Evolutionary conservation across 2,329 filamentous ascomycete genomes (phyloP), one percentile per base, ranked within the genome.

Genomic region (Microdochium bolleyi): DNA sequence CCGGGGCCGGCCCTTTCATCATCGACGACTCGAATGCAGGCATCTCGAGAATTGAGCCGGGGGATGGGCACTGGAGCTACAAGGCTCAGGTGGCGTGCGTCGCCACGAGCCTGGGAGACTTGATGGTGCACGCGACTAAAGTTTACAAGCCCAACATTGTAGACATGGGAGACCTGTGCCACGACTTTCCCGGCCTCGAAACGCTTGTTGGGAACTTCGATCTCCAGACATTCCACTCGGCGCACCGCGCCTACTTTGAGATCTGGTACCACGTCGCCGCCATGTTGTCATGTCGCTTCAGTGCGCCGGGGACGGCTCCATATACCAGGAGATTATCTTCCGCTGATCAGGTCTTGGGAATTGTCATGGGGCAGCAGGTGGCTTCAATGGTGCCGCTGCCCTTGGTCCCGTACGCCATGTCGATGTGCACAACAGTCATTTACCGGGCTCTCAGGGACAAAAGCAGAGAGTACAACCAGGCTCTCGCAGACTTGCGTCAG

Each of bases 221-320:
- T 50, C 2, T 56, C 16, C 27, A 52, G 8, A 24, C 19, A 0
- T 60, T 60, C 32, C 52, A 54, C 46, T 52, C 50, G 24, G 49
- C 56, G 24, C 57, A 60, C 37, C 50, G 52, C 52, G 52, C 38
- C 2, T 60, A 60, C 24, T 48, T 60, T 7, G 56, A 60, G 22
- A 51, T 58, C 16, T 60, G 58, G 58, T 60, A 59, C 37, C 58
- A 60, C 13, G 48, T 59, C 7, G 52, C 58, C 7, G 58, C 58
- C 24, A 59, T 60, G 58, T 53, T 60, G 1, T 59, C 58, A 2
- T 60, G 58, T 30, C 51, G 56, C 21, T 57, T 52, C 49, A 59
- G 58, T 37, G 57, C 57, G 11, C 58, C 58, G 5, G 54, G 57
- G 2, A 56, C 53, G 22, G 48, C 48, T 2, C 58, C 53, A 11